Evolutionary conservation across 306 rosid genomes (phyloP).

Genomic region (Prunus persica): Prunus_persica_NCBIv2 NC_034009.1:38919001-38919500

Average conservation of each 20-base stretch:
- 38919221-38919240: too few species aligned
- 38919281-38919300: neutral
- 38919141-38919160: slow-evolving; percentile 10
- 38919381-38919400: neutral
- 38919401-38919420: neutral
- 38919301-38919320: neutral
- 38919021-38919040: too few species aligned
- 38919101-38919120: neutral
- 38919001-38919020: too few species aligned
- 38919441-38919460: slow-evolving; percentile 29
- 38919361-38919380: slow-evolving; percentile 12
- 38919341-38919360: neutral
- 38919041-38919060: neutral
- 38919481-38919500: slow-evolving; percentile 47
- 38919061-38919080: neutral
- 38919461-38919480: slow-evolving; percentile 36
- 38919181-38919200: slow-evolving; percentile 15
- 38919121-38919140: slow-evolving; percentile 6
- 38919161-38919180: slow-evolving; percentile 10
- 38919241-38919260: neutral
- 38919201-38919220: slow-evolving; percentile 7
- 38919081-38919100: neutral
- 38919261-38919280: neutral
- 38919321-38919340: neutral
- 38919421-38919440: slow-evolving; percentile 1